Evolutionary conservation across 768 basidiomycete genomes (phyloP), one percentile per base, ranked within the genome.

Genomic region (Lentinula edodes): DNA sequence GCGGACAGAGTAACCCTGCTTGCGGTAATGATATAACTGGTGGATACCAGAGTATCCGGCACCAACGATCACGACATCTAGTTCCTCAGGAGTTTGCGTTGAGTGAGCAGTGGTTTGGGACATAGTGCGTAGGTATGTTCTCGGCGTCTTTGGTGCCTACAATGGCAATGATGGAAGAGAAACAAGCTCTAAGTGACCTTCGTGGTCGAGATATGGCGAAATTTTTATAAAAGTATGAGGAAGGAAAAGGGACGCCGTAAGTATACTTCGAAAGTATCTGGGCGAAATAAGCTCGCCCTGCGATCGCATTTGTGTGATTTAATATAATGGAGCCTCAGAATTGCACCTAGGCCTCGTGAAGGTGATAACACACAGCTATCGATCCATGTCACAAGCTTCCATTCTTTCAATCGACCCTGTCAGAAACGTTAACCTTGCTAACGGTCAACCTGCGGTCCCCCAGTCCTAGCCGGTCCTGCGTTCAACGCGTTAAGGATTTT

Each of bases 41-140:
- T 69, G 65, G 8, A 67, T 43, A 7, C 71, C 71, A 32, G 63
- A 61, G 57, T 70, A 70, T 20, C 71, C 71, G 18, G 66, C 68
- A 3, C 71, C 70, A 23, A 71, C 67, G 50, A 71, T 55, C 42
- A 71, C 66, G 28, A 65, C 64, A 57, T 71, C 70, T 23, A 60
- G 35, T n/a, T 43, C 45, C 7, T 35, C 32, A 18, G 13, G 32
- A 34, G 12, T n/a, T 36, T 53, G 34, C 38, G 34, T 16, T 36
- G 32, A 10, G 13, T 5, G 51, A 32, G 28, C 8, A 32, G 28
- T 32, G 16, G 6, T 34, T n/a, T 53, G 34, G 18, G 51, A 28
- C 51, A 52, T 52, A n/a, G 3, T 43, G 16, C 42, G 12, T 41
- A 48, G 46, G 12, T 23, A 18, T 9, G 9, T 4, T 48, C 8